These are phyloP conservation scores for Chlorencoelia australis DNA, from an alignment of 2,329 filamentous ascomycete species.

Conservation along the genomic window DNA sequence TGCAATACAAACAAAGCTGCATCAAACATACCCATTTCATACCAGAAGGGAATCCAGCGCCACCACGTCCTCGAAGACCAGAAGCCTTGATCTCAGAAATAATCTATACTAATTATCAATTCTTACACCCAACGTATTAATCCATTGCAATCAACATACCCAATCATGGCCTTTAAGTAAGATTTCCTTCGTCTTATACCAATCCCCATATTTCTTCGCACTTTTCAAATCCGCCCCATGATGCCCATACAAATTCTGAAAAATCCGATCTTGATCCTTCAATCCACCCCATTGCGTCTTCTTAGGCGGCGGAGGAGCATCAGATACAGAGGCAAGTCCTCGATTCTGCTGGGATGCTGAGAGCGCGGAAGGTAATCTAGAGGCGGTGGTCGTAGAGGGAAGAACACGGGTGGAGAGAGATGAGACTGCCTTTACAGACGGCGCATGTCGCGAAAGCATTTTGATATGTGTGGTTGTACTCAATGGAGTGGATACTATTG, in stretches of 20 bases:
- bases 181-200: constrained; percentile 99
- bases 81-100: constrained; percentile 97
- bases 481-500: constrained; percentile 24
- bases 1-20: neutral
- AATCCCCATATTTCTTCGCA: constrained; percentile 96
- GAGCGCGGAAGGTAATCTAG: constrained; percentile 27
- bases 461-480: constrained; percentile 23
- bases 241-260: constrained; percentile 95
- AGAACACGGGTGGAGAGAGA: constrained; percentile 23
- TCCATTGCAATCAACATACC: constrained; percentile 34
- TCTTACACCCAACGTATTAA: constrained; percentile 1
- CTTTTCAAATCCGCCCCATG: constrained; percentile 85
- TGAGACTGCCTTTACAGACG: constrained; percentile 24
- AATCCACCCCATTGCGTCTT: constrained; percentile 71
- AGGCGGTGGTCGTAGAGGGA: constrained; percentile 20
- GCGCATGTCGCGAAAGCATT: constrained; percentile 30
- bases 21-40: constrained; percentile 82
- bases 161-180: constrained; percentile 94
- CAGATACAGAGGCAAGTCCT: constrained; percentile 72
- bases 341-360: constrained; percentile 46
- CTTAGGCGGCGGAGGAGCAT: constrained; percentile 55
- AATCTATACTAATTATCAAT: constrained; percentile 45
- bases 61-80: constrained; percentile 87
- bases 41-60: constrained; percentile 94
- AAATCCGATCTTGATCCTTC: constrained; percentile 95